phyloP scores from a whole-genome alignment of 2,329 filamentous ascomycete genomes.

The Torrubiellomyces zombiae region DNA sequence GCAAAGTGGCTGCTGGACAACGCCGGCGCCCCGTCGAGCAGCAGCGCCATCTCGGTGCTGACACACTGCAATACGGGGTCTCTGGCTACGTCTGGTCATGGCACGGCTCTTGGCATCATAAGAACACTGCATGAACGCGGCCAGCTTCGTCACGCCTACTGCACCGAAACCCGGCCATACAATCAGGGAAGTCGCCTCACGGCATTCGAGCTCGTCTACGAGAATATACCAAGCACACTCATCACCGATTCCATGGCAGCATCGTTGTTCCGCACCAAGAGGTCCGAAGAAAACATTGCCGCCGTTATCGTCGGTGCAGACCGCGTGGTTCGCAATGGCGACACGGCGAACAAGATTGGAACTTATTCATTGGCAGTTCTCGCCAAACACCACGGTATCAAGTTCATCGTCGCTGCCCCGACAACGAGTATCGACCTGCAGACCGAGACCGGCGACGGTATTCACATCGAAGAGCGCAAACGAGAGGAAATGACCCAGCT shows the following conservation, averaged over 20 bases:
- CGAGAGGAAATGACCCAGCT: constrained; percentile 70
- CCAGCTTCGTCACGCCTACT: constrained; percentile 70
- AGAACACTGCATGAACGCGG: constrained; percentile 55
- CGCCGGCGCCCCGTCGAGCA: constrained; percentile 26
- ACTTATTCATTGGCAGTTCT: constrained; percentile 89
- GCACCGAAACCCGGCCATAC: constrained; percentile 92
- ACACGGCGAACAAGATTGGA: constrained; percentile 97
- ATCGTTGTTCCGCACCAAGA: constrained; percentile 53
- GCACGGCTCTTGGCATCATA: constrained; percentile 87
- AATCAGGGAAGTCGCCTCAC: constrained; percentile 94
- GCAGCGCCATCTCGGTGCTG: constrained; percentile 58
- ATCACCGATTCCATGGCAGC: constrained; percentile 96
- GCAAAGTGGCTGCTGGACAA: constrained; percentile 65
- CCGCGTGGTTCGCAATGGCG: constrained; percentile 86
- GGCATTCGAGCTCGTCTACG: constrained; percentile 90
- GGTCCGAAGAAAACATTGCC: constrained; percentile 49
- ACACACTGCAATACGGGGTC: constrained; percentile 98
- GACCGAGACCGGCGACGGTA: constrained; percentile 61
- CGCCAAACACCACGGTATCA: constrained; percentile 72
- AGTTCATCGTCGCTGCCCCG: constrained; percentile 88
- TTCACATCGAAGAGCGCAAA: constrained; percentile 81
- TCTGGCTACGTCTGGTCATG: constrained; percentile 92
- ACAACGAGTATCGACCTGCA: constrained; percentile 83
- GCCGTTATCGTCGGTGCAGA: constrained; percentile 92
- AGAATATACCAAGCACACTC: constrained; percentile 77